Evolutionary conservation across 2,329 filamentous ascomycete genomes (phyloP).

Genomic region (Pseudogymnoascus sp.): DNA sequence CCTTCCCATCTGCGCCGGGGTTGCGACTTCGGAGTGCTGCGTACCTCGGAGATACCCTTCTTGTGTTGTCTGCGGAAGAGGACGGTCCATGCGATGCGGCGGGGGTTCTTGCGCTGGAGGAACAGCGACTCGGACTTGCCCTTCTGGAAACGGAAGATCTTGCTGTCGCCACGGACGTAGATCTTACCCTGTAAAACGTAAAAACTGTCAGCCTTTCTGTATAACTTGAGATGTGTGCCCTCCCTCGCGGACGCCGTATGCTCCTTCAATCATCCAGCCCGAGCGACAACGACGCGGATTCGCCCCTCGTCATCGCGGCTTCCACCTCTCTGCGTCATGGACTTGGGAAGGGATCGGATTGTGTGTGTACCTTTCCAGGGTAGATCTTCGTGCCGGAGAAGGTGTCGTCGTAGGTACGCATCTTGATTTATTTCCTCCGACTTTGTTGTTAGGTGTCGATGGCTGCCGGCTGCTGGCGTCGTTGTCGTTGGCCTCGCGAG

Average conservation of each 20-base stretch:
- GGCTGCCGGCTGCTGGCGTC: constrained; percentile 7
- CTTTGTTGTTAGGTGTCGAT: constrained; percentile 7
- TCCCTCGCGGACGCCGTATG: background rate
- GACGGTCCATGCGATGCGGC: constrained; percentile 97
- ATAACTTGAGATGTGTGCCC: background rate
- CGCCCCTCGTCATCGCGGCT: constrained; percentile 8
- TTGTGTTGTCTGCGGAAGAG: constrained; percentile 98
- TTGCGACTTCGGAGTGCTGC: constrained; percentile 28
- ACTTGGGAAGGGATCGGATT: constrained; percentile 17
- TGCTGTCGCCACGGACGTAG: constrained; percentile 99
- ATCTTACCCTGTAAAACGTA: constrained; percentile 73
- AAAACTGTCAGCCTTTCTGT: constrained; percentile 22
- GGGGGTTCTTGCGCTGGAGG: constrained; percentile 99
- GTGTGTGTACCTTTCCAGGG: constrained; percentile 63
- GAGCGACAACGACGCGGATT: constrained; percentile 3
- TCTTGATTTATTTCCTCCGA: constrained; percentile 8
- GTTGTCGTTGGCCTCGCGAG: constrained; percentile 8
- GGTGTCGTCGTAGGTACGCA: constrained; percentile 56
- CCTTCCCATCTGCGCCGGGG: background rate
- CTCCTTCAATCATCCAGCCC: background rate
- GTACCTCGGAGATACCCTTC: constrained; percentile 99
- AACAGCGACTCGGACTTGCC: constrained; percentile 99
- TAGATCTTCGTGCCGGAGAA: constrained; percentile 74
- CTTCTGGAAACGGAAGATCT: constrained; percentile 99
- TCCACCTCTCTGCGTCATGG: constrained; percentile 4